Evolutionary conservation across 208 protist genomes (phyloP), one percentile per base, ranked within the genome.

Genomic region (Crithidia brevicula): DNA sequence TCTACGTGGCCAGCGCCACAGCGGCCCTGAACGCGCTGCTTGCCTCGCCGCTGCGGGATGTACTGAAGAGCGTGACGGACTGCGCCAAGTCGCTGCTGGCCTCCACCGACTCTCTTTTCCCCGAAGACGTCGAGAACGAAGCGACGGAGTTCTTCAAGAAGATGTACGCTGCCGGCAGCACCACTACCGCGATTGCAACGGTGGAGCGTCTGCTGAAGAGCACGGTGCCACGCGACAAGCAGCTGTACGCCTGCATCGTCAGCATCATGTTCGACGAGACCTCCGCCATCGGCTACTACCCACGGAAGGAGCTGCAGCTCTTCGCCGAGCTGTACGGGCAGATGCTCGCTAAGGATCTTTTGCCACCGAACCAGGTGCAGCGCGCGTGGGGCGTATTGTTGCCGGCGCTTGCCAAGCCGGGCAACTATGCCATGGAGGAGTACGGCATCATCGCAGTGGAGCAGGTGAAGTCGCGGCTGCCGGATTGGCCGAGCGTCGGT

Each of bases 401-500:
- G 22, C 94, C 98, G 27, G 93, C 93, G 25, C 77, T 99, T 58
- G 85, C 83, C 42, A 97, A 98, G 72, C 92, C 89, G 0, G 78
- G 72, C 11, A 91, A 97, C 58, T 81, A 79, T 30, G 94, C 96
- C 16, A 86, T 98, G 79, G 96, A 97, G 76, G 93, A 98, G 67
- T 99, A 99, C 78, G 98, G 98, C 58, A 77, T 99, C 23, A 89
- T 92, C 40, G 96, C 98, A 4, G 75, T 99, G 3, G 83, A 98
- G 62, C 86, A 98, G 64, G 98, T 99, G 63, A 98, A 98, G 69
- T 63, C 77, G 30, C 81, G 94, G 46, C 68, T 99, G 23, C 79
- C 81, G n/a, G 96, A 99, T 68, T 99, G 97, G 97, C 98, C 97
- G 33, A 91, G 98, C 61, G 97, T 96, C 72, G 82, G 94, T 42